Base-by-base conservation (phyloP, 2,329 filamentous ascomycete genomes). In the Sclerotinia minor region DNA sequence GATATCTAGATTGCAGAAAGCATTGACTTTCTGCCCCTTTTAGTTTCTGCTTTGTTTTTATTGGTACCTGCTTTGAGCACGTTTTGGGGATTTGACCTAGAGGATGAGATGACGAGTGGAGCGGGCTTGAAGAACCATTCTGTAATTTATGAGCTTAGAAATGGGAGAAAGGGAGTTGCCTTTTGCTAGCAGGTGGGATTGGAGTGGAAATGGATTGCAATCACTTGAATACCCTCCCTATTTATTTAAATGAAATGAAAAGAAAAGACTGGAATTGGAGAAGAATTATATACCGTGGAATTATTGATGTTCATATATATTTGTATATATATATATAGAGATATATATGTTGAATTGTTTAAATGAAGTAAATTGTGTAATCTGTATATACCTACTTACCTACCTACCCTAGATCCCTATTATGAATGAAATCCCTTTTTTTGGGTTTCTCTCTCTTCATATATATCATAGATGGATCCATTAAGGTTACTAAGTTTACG, bases 121-220 rank as follows among this genome's bases (percentile, higher is more conserved):
- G 32, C 19, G 35, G 47, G 50, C 32, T n/a, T 41, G 54, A 38
- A 67, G 19, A 35, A 3, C 11, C 44, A 67, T 55, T 55, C 24
- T 67, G 65, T 67, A 67, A 67, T 67, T 64, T 67, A 64, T 45
- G 32, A 21, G 32, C 52, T 44, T 21, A 41, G 19, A 24, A 24
- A 55, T n/a, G n/a, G 47, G 24, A 24, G 35, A 45, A 67, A 19
- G 21, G 50, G 49, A n/a, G 64, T 29, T 35, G n/a, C 61, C 9
- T 38, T 32, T 5, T 7, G 26, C n/a, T n/a, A n/a, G n/a, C 6
- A 29, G 47, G 52, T 41, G 35, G 21, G n/a, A 29, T 32, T n/a
- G 44, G 32, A 53, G n/a, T 54, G 32, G 24, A 3, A 54, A 44
- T 15, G 35, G n/a, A n/a, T 45, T 41, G 32, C 17, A n/a, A 15